Evolutionary conservation across 78 protist genomes (phyloP).

Genomic region (Dictyostelium brefeldianum): DNA sequence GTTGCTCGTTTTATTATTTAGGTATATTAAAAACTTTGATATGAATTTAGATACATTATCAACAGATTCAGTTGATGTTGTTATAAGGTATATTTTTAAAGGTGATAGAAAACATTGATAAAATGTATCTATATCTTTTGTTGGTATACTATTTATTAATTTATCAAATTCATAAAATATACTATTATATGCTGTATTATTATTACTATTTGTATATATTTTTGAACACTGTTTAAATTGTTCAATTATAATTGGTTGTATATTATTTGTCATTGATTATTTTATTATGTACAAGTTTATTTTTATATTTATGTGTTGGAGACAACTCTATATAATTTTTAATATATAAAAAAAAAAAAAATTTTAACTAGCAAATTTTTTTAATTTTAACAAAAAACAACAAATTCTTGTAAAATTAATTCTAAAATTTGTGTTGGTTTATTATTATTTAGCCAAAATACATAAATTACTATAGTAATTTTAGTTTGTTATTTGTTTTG

Average conservation of each 20-base stretch:
- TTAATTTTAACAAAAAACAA: too few species aligned
- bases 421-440: too few species aligned
- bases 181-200: neutral
- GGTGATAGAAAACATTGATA: constrained; percentile 29
- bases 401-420: too few species aligned
- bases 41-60: constrained; percentile 12
- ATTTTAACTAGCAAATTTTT: too few species aligned
- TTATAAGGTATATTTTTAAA: constrained; percentile 32
- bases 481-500: too few species aligned
- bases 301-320: too few species aligned
- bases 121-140: neutral
- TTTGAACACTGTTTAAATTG: constrained; percentile 10
- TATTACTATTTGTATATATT: neutral
- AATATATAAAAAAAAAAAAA: too few species aligned
- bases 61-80: constrained; percentile 2
- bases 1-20: neutral
- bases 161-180: constrained; percentile 25
- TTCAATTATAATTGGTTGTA: neutral
- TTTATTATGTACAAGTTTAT: too few species aligned
- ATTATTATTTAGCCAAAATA: too few species aligned
- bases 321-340: too few species aligned
- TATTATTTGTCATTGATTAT: constrained; percentile 11
- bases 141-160: neutral
- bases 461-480: too few species aligned
- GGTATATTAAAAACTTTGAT: constrained; percentile 38